Base-by-base conservation (phyloP, 2,329 filamentous ascomycete species). In the Leptosphaerulina australis region DNA sequence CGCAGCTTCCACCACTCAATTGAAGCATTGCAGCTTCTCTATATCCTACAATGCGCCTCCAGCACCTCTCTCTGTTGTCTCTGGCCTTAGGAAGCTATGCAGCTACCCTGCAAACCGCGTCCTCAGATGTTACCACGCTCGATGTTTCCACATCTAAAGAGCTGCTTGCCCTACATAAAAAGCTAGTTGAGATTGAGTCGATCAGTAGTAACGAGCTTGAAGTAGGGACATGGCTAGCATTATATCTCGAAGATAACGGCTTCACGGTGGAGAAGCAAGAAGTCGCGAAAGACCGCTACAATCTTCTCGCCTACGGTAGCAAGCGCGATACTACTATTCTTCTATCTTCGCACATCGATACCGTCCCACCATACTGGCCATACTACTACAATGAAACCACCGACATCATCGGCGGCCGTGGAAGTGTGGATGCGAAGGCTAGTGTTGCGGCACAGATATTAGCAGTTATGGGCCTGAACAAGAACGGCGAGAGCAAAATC, bases 261-360 rank as follows among this genome's bases (percentile, higher is more conserved):
- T 88, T 87, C 71, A 83, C 78, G 0, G 84, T 88, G 24, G 80
- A 87, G 60, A 81, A 79, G 49, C 85, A 88, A 62, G 67, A 77
- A 68, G 68, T 76, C 43, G 70, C 74, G 45, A 57, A 74, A 29
- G 68, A 73, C 24, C 81, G 88, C 31, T 91, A 87, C 77, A 96
- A 96, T 64, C 79, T 96, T 38, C 77, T 92, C 30, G 91, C 91
- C 2, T 91, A 83, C 53, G 73, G 77, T 2, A 69, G 73, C 36
- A 71, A 74, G 12, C 77, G 79, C 28, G 74, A 79, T 8, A 81
- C 85, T 1, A 80, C 79, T 25, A 77, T 90, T 9, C 76, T 91
- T n/a, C 73, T 92, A 1, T 86, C 86, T 1, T 91, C 87, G 48
- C 91, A 96, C 70, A 93, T 96, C 63, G 92, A 97, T 64, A 85